Base-by-base conservation (phyloP, 2,329 filamentous ascomycete species). In the Endoconidiophora polonica region DNA sequence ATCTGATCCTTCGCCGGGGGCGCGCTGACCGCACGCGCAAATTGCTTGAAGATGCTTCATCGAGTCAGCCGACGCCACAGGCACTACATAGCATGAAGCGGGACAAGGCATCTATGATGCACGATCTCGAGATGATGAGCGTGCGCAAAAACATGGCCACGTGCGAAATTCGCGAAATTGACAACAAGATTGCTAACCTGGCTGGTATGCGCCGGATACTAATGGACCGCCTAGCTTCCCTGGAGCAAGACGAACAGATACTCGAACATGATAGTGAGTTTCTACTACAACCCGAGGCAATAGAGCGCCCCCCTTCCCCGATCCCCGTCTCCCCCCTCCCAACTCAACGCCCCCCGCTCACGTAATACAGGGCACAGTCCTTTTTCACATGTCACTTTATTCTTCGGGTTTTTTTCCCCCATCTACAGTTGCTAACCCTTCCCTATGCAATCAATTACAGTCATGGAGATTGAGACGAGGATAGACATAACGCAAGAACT, bases 81-180 rank as follows among this genome's bases (percentile, higher is more conserved):
- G 74, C 79, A 23, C 68, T 94, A 59, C 72, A 73, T 44, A 81
- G 80, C 57, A 66, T 96, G 56, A 86, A 83, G 63, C 84, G 81
- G 61, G 86, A 94, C 57, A 85, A 85, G 63, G 76, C 82, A 41
- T 71, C 76, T 49, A 73, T 95, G 67, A 81, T 83, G 67, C 87
- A 93, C 63, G 77, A 86, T 57, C 70, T 98, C 57, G 87, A 96
- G 60, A 85, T 95, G 77, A 79, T 96, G 68, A 76, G 82, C 3
- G 79, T 96, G 55, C 77, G 91, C 53, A 98, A 98, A 66, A 94
- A 91, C 61, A 95, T 98, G 90, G 90, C 88, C 57, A 91, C 86
- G 59, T 84, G 86, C 55, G 91, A 98, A 65, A 96, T 98, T 53
- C 79, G 80, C 54, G 91, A 98, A 60, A 94, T 98, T 54, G 91